Conservation (phyloP, 805 yeast genomes). For the Wickerhamiella nectarea region DNA sequence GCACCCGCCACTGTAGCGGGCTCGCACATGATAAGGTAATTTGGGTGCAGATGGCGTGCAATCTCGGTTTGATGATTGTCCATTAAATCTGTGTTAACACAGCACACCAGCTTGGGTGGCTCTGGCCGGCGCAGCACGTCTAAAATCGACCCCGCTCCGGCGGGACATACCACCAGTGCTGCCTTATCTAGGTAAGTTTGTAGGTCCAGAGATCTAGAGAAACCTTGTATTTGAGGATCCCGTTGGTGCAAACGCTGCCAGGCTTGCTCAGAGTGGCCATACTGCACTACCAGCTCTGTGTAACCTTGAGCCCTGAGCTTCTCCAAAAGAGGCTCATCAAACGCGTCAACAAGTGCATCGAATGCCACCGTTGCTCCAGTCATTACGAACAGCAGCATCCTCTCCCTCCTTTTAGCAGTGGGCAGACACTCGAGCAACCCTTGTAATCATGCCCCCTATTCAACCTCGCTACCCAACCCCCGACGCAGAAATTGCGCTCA, state of each 20-base stretch:
- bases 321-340: constrained; percentile 29
- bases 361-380: constrained; percentile 92
- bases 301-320: constrained; percentile 30
- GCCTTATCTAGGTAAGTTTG: constrained; percentile 31
- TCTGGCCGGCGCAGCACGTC: constrained; percentile 46
- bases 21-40: constrained; percentile 8
- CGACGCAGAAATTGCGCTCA: constrained; percentile 13
- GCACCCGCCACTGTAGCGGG: constrained; percentile 7
- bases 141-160: constrained; percentile 81
- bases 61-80: constrained; percentile 77
- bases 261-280: constrained; percentile 34
- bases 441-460: background rate
- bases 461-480: background rate
- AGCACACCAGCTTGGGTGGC: constrained; percentile 46
- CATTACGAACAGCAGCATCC: constrained; percentile 38
- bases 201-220: constrained; percentile 35
- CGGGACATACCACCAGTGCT: constrained; percentile 70
- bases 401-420: background rate
- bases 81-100: constrained; percentile 60
- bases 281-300: constrained; percentile 39
- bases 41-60: constrained; percentile 38
- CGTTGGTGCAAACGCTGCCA: constrained; percentile 17
- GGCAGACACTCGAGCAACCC: background rate
- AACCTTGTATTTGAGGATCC: constrained; percentile 29
- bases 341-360: constrained; percentile 37